Percentiles rank a stretch among this genome's conserved stretches.
phyloP scores from a whole-genome alignment of 768 basidiomycete species.

The Naganishia vaughanmartiniae region DNA sequence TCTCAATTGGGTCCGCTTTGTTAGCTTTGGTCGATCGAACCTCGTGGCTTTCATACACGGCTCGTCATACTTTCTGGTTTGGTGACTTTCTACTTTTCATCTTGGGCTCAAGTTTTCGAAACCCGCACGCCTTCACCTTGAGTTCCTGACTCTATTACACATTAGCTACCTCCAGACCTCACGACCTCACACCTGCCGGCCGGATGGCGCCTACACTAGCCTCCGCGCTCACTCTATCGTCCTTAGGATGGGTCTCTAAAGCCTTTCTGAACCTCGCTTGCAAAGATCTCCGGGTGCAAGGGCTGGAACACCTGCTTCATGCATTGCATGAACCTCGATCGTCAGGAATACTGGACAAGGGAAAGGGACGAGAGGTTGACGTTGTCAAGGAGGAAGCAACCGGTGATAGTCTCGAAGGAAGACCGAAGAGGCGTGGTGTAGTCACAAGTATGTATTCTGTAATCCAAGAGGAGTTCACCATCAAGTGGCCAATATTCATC shows the following conservation, averaged over 20 bases:
- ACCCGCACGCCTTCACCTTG: background rate
- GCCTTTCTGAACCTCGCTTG: slow-evolving; percentile 68
- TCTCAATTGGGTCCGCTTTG: background rate
- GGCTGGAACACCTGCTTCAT: slow-evolving; percentile 64
- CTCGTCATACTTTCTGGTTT: background rate
- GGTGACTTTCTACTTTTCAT: background rate
- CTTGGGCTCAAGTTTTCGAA: background rate
- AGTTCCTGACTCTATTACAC: background rate
- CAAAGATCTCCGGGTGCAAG: slow-evolving; percentile 66
- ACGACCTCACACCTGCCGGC: background rate
- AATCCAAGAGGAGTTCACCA: background rate
- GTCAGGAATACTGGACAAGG: slow-evolving; percentile 17
- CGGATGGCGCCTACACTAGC: slow-evolving; percentile 39
- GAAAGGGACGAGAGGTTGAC: slow-evolving; percentile 20
- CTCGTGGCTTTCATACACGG: background rate
- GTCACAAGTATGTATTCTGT: slow-evolving; percentile 63
- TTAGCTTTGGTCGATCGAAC: background rate
- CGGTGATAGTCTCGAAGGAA: slow-evolving; percentile 34
- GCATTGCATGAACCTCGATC: slow-evolving; percentile 58
- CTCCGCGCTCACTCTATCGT: slow-evolving; percentile 63
- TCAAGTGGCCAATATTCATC: background rate
- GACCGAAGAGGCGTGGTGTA: slow-evolving; percentile 63
- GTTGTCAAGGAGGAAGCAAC: slow-evolving; percentile 10
- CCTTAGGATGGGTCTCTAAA: slow-evolving; percentile 75
- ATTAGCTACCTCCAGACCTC: background rate